Evolutionary conservation across 2,329 filamentous ascomycete genomes (phyloP).

Genomic region (Chaetomium globosum): DNA sequence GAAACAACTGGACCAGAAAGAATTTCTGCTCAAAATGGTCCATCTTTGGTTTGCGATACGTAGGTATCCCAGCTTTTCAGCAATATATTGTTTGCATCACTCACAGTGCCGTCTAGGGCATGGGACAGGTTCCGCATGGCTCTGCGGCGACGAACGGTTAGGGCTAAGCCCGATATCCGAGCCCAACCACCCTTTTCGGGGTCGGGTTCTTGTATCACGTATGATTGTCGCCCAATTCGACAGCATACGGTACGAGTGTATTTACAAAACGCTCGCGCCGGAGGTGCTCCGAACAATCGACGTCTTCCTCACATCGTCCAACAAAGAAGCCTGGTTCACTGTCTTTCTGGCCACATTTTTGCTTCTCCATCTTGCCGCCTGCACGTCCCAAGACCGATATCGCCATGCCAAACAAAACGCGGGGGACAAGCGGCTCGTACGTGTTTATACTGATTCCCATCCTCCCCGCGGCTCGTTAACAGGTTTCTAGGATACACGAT

Average conservation of each 20-base stretch:
- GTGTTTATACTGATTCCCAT: slow-evolving; percentile 13
- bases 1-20: slow-evolving; percentile 37
- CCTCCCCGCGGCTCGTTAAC: background rate
- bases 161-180: slow-evolving; percentile 46
- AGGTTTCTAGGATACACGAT: slow-evolving; percentile 29
- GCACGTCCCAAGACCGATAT: slow-evolving; percentile 46
- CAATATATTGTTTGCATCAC: background rate
- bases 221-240: slow-evolving; percentile 53
- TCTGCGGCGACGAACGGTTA: slow-evolving; percentile 47
- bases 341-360: slow-evolving; percentile 49
- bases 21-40: slow-evolving; percentile 48
- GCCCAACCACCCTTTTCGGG: slow-evolving; percentile 42
- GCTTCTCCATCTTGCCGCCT: slow-evolving; percentile 48
- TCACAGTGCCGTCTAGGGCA: slow-evolving; percentile 44
- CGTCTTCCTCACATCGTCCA: slow-evolving; percentile 41
- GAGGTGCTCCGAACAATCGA: slow-evolving; percentile 45
- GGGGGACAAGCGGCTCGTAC: slow-evolving; percentile 40
- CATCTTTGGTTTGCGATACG: slow-evolving; percentile 52
- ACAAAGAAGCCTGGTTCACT: slow-evolving; percentile 42
- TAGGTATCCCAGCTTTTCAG: slow-evolving; percentile 40
- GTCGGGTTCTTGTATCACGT: slow-evolving; percentile 47
- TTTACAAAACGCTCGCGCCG: slow-evolving; percentile 44
- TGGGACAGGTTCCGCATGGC: slow-evolving; percentile 49
- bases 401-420: slow-evolving; percentile 46
- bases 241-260: slow-evolving; percentile 44